Conservation (phyloP, 2,329 filamentous ascomycete genomes). For the Cladosporium austrohemisphaericum region DNA sequence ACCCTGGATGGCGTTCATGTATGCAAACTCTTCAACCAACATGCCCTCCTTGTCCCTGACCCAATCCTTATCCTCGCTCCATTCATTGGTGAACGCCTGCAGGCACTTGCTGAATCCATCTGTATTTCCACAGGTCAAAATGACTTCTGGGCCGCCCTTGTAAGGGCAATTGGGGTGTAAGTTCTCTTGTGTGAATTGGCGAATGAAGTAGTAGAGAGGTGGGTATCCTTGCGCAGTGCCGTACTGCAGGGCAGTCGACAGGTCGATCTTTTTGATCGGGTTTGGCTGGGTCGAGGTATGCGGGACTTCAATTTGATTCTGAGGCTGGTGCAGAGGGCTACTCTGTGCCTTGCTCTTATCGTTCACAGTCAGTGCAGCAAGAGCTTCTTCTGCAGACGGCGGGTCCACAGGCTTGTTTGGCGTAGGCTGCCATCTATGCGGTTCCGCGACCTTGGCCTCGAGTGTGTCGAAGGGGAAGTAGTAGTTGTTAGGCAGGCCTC, state of each 20-base stretch:
- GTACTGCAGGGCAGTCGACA: conserved; percentile 81
- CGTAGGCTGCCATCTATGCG: conserved; percentile 69
- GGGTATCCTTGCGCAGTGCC: conserved; percentile 78
- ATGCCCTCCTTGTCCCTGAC: conserved; percentile 69
- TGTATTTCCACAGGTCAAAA: conserved; percentile 76
- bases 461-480: conserved; percentile 92
- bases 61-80: conserved; percentile 66
- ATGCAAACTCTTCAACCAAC: conserved; percentile 75
- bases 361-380: conserved; percentile 18
- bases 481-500: conserved; percentile 68
- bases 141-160: conserved; percentile 67
- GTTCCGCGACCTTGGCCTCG: conserved; percentile 72
- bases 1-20: conserved; percentile 70
- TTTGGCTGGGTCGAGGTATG: conserved; percentile 60
- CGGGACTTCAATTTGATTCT: conserved; percentile 60
- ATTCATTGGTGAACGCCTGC: conserved; percentile 71
- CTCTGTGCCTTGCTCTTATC: conserved; percentile 19
- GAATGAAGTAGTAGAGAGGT: conserved; percentile 70
- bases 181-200: conserved; percentile 70
- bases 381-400: conserved; percentile 36
- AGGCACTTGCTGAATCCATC: conserved; percentile 80
- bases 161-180: conserved; percentile 82
- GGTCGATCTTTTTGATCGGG: conserved; percentile 67
- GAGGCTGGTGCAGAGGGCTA: conserved; percentile 34
- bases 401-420: conserved; percentile 57